Evolutionary conservation across 2,329 filamentous ascomycete genomes (phyloP), one percentile per base, ranked within the genome.

Genomic region (Colletotrichum sp.): DNA sequence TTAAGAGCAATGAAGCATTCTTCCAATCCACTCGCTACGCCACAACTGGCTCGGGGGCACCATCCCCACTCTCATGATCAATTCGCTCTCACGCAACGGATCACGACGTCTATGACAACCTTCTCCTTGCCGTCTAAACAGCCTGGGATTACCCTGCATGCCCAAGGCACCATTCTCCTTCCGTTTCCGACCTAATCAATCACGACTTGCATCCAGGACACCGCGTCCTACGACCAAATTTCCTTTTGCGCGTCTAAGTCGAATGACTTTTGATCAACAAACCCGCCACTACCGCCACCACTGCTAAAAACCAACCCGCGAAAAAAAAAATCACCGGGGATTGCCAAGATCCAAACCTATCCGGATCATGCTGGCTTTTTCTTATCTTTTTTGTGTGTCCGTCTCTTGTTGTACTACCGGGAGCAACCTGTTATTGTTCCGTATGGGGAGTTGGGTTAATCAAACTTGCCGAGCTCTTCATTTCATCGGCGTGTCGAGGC

Each of bases 61-160:
- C 29, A 31, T 58, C 61, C 66, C 70, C 68, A 68, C 61, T 73
- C 61, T 73, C 70, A 75, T 70, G 75, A 75, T 72, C 63, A 70
- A 67, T 71, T 75, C 66, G 69, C 70, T 71, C 69, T 55, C 55
- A 73, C 70, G 75, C 75, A 75, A 76, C 73, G 63, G 75, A 76
- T 74, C 73, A 76, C 73, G 75, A 76, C 67, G 70, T 75, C 70
- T 61, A 76, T 73, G 75, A 76, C 70, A 62, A 70, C 58, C 43
- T 59, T 76, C 65, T 76, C 73, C 63, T 75, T 73, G 57, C 69
- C 29, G 55, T 67, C 57, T 67, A 62, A 47, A 33, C 36, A n/a
- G 67, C 70, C 72, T 51, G 51, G 68, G 72, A 71, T 74, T 58
- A 55, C 68, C 54, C 61, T 59, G 68, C 68, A 73, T 47, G 33